Percentiles rank a stretch among this genome's conserved stretches.
phyloP scores from a whole-genome alignment of 83 land plant species.

The Picea mariana region DNA sequence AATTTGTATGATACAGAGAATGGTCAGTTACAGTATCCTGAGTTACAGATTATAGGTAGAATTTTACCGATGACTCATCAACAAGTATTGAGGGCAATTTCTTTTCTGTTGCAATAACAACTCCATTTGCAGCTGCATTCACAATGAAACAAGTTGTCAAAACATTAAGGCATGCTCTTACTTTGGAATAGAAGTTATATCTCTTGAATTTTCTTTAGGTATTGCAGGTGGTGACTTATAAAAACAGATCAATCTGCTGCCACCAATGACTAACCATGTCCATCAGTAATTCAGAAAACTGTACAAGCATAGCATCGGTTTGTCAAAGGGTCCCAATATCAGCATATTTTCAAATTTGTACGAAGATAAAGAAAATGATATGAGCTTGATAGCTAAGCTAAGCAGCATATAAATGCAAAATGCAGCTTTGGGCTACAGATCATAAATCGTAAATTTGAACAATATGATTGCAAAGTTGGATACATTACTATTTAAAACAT shows the following conservation, averaged over 20 bases:
- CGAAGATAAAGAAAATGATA: no score
- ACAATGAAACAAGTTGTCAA: background rate
- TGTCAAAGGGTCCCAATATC: no score
- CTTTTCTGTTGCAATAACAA: constrained; percentile 99
- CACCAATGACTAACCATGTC: background rate
- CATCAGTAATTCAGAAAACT: background rate
- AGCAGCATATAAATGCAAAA: no score
- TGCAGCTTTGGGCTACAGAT: no score
- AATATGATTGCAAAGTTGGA: no score
- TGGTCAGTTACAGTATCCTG: background rate
- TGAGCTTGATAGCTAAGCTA: no score
- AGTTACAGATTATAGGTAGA: background rate
- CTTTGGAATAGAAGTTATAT: background rate
- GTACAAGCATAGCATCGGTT: background rate
- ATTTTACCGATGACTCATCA: constrained; percentile 92
- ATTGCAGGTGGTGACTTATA: background rate
- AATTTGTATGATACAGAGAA: background rate
- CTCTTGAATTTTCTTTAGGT: background rate
- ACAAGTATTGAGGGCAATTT: constrained; percentile 97
- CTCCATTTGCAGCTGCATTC: constrained; percentile 95
- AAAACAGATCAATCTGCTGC: background rate
- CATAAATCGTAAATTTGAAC: no score
- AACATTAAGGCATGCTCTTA: background rate
- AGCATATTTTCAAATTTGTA: no score
- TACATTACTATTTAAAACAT: no score